Conservation (phyloP, 2,329 filamentous ascomycete species). For the Ceratocystis destructans region DNA sequence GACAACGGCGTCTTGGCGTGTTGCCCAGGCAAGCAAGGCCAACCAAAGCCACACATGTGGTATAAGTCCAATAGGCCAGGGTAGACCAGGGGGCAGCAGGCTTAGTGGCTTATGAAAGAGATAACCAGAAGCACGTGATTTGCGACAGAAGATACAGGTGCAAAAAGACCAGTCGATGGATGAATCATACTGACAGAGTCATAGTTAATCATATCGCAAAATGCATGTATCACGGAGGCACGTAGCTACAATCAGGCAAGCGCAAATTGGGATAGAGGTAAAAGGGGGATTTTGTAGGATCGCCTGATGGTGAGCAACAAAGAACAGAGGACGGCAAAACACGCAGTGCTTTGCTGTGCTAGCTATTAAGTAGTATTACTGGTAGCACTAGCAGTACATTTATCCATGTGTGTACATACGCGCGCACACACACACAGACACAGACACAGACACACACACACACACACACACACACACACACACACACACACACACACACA, state of each 20-base stretch:
- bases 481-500: background rate
- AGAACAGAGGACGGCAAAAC: background rate
- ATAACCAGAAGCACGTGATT: constrained; percentile 4
- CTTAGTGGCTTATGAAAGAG: background rate
- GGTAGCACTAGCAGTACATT: too few species aligned
- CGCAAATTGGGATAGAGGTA: background rate
- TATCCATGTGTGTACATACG: too few species aligned
- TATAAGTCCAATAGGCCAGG: background rate
- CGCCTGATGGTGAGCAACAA: background rate
- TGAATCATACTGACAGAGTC: constrained; percentile 4
- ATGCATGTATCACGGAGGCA: background rate
- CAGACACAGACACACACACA: background rate
- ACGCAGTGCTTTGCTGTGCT: too few species aligned
- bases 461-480: background rate
- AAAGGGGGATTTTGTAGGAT: background rate
- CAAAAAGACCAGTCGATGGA: background rate
- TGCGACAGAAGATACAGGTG: background rate
- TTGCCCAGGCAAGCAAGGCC: background rate
- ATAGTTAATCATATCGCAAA: background rate
- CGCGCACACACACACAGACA: background rate
- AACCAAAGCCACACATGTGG: background rate
- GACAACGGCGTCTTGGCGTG: background rate
- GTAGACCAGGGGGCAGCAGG: background rate
- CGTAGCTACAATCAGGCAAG: background rate
- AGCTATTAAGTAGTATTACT: too few species aligned